These are phyloP conservation scores for Tagetes erecta DNA, from an alignment of 129 eudicot genomes.

Conservation along the genomic window DNA sequence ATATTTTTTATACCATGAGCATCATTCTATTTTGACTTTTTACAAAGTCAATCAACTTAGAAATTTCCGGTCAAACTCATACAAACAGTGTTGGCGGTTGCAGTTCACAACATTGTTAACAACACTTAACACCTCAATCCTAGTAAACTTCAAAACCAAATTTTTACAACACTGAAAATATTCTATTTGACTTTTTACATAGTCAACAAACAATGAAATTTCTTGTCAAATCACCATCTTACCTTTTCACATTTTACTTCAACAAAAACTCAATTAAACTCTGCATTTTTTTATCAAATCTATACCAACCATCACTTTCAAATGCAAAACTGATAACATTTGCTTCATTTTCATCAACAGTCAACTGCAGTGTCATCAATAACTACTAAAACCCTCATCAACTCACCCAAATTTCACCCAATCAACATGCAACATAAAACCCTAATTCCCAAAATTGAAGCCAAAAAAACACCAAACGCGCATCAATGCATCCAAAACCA, in stretches of 20 bases:
- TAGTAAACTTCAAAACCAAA: not conserved
- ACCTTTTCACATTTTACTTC: too few species aligned
- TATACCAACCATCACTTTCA: not conserved
- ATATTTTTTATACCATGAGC: not conserved
- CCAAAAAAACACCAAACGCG: not conserved
- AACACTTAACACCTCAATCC: not conserved
- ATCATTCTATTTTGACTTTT: not conserved
- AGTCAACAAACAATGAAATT: not conserved
- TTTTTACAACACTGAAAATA: not conserved
- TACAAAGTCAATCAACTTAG: not conserved
- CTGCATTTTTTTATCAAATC: not conserved
- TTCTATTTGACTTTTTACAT: not conserved
- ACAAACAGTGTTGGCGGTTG: too few species aligned
- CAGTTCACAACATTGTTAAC: not conserved
- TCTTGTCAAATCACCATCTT: too few species aligned
- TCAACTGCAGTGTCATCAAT: not conserved
- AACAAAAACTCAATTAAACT: not conserved
- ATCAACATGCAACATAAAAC: not conserved
- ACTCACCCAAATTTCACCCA: not conserved
- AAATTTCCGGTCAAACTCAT: too few species aligned
- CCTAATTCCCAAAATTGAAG: conserved; percentile 2
- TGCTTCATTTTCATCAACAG: not conserved
- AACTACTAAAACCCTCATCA: not conserved
- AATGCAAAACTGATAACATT: not conserved
- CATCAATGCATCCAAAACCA: not conserved